Evolutionary conservation across 129 eudicot species (phyloP).

Genomic region (Arctium minus): DNA sequence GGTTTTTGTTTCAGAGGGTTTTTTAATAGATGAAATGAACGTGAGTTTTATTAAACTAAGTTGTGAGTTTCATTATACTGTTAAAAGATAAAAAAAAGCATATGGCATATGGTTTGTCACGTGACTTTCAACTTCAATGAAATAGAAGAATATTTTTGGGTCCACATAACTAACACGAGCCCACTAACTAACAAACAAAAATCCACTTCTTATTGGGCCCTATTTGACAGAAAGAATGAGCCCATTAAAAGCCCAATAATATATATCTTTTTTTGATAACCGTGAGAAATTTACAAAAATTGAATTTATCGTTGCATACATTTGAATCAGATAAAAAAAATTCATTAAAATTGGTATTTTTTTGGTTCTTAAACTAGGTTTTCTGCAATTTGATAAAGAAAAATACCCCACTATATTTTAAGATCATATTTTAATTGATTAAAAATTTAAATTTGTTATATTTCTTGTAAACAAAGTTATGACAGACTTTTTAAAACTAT

Average conservation of each 20-base stretch:
- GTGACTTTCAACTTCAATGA: not conserved
- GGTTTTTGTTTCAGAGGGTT: too few species aligned
- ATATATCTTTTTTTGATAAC: too few species aligned
- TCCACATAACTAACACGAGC: conserved; percentile 2
- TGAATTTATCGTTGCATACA: not conserved
- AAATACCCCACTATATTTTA: too few species aligned
- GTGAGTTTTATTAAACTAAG: too few species aligned
- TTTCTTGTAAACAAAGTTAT: not conserved
- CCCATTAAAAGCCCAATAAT: conserved; percentile 13
- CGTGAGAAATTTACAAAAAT: too few species aligned
- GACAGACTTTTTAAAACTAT: not conserved
- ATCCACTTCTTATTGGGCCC: not conserved
- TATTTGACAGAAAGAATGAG: not conserved
- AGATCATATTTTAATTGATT: too few species aligned
- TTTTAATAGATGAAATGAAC: too few species aligned
- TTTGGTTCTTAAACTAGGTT: not conserved
- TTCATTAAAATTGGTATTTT: not conserved
- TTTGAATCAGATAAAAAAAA: not conserved
- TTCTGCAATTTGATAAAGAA: not conserved
- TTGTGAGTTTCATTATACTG: too few species aligned
- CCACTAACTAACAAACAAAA: not conserved
- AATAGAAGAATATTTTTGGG: conserved; percentile 7
- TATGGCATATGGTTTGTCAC: conserved; percentile 3
- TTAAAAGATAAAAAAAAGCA: not conserved
- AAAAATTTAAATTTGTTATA: too few species aligned